Evolutionary conservation across 352 stramenopile species (phyloP).

Genomic region (Globisporangium paddicum): DNA sequence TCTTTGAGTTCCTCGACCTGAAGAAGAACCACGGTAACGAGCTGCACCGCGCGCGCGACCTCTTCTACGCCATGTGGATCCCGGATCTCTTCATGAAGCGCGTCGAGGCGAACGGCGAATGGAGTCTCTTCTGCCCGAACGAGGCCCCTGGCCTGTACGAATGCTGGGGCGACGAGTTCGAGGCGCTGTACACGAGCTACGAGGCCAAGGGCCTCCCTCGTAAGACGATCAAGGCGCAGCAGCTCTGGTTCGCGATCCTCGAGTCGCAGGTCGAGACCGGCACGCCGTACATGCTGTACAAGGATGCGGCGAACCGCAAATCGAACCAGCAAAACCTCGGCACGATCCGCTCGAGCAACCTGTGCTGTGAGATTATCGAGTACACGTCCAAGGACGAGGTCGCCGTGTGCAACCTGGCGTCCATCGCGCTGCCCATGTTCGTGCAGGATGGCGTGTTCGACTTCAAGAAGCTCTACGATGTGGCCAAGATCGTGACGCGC

Average conservation of each 20-base stretch:
- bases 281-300: constrained; percentile 99
- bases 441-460: constrained; percentile 90
- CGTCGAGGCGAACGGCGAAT: constrained; percentile 95
- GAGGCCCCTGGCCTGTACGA: constrained; percentile 94
- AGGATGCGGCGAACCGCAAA: constrained; percentile 98
- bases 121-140: constrained; percentile 98
- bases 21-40: constrained; percentile 99
- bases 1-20: constrained; percentile 98
- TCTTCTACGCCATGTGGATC: constrained; percentile 99
- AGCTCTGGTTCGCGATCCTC: constrained; percentile 98
- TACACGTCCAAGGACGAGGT: constrained; percentile 98
- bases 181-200: constrained; percentile 95
- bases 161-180: constrained; percentile 94
- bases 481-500: constrained; percentile 95
- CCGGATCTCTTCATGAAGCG: constrained; percentile 99
- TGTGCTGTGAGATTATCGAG: constrained; percentile 99
- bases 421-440: constrained; percentile 96
- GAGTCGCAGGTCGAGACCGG: constrained; percentile 99
- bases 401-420: constrained; percentile 99
- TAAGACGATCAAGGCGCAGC: constrained; percentile 96
- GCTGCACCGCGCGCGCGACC: constrained; percentile 93
- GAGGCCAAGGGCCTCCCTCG: constrained; percentile 93
- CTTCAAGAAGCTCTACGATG: constrained; percentile 94
- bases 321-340: constrained; percentile 99
- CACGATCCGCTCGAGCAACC: constrained; percentile 98